These are phyloP conservation scores for Podospora comata DNA, from an alignment of 495 filamentous ascomycete species.

Conservation along the genomic window DNA sequence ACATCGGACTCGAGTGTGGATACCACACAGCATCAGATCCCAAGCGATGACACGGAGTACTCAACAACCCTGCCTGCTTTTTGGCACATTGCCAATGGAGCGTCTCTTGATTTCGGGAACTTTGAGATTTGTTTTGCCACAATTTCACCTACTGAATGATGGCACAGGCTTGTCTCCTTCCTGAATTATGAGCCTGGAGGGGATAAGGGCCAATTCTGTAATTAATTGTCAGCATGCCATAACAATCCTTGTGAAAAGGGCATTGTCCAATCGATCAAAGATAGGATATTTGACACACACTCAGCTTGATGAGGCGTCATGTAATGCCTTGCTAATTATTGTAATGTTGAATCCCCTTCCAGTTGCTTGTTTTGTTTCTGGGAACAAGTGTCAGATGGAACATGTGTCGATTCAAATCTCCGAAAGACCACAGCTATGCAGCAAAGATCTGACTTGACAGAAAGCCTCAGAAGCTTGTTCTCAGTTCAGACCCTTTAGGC, in stretches of 20 bases:
- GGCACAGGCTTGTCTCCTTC: neutral
- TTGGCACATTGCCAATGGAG: neutral
- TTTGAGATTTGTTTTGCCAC: neutral
- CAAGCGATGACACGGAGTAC: neutral
- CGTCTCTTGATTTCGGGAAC: neutral
- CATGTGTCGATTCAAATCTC: neutral
- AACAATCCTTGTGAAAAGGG: neutral
- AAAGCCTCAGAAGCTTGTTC: slow-evolving; percentile 3
- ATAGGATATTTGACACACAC: neutral
- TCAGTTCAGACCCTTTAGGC: neutral
- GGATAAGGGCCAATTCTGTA: neutral
- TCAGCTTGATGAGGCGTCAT: too few species aligned
- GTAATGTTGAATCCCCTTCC: too few species aligned
- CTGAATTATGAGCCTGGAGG: neutral
- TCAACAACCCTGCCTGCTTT: neutral
- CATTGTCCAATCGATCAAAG: too few species aligned
- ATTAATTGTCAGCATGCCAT: neutral
- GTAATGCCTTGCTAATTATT: too few species aligned
- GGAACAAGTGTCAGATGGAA: too few species aligned
- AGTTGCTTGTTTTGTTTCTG: too few species aligned
- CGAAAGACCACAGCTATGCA: neutral
- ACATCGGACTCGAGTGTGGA: neutral
- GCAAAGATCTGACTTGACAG: neutral
- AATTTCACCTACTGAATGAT: neutral
- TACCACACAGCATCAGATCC: neutral